A percentile compares a stretch with the other conserved stretches of the same genome.
Conservation (phyloP, 768 basidiomycete species). For the Mycena floridula region DNA sequence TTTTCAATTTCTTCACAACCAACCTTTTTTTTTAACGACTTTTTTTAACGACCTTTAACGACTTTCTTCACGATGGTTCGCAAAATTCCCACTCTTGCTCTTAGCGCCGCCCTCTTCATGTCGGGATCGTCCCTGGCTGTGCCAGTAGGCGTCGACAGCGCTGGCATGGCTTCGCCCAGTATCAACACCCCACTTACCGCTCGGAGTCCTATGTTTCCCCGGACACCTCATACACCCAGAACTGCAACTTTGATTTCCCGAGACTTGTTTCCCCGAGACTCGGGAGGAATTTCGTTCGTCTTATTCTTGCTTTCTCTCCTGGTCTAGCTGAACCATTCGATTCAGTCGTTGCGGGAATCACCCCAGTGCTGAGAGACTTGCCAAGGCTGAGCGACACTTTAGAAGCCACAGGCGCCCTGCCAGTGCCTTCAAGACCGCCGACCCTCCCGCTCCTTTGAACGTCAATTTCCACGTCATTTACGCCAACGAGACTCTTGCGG, state of each 20-base stretch:
- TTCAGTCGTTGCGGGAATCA: not conserved
- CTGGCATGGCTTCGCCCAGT: no score
- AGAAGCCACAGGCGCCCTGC: not conserved
- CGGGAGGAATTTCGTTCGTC: not conserved
- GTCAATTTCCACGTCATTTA: constrained; percentile 27
- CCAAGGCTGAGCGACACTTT: not conserved
- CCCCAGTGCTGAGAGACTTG: not conserved
- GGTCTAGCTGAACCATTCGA: not conserved
- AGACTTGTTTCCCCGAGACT: not conserved
- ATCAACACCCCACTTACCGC: not conserved
- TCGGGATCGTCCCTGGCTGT: not conserved
- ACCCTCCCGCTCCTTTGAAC: not conserved
- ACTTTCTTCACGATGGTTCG: not conserved
- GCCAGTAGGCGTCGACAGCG: no score
- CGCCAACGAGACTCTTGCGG: constrained; percentile 21
- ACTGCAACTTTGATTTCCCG: not conserved
- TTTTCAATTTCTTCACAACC: no score
- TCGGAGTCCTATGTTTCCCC: not conserved
- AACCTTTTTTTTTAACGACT: not conserved
- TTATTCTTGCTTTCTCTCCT: not conserved
- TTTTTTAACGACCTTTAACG: not conserved
- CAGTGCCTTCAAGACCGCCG: not conserved
- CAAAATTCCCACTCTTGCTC: no score
- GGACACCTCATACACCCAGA: not conserved
- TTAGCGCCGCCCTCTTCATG: not conserved